Conservation (phyloP, 1,284 basidiomycete genomes). For the Sanghuangporus sanghuang region DNA sequence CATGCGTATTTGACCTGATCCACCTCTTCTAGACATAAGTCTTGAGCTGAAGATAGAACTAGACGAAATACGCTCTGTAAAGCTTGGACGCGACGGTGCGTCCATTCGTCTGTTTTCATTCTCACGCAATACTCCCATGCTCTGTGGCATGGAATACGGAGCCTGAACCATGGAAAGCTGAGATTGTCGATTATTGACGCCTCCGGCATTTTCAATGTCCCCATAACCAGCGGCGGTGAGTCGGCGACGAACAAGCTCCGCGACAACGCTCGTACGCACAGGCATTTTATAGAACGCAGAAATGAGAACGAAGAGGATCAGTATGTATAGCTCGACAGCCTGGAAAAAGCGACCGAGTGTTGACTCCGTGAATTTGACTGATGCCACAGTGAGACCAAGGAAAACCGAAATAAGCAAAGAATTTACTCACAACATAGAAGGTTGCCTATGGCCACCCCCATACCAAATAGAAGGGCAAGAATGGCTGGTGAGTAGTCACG, state of each 20-base stretch:
- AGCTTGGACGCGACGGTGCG: conserved; percentile 6
- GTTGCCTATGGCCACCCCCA: conserved; percentile 51
- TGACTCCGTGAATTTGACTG: conserved; percentile 66
- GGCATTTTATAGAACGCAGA: conserved; percentile 39
- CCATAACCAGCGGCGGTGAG: conserved; percentile 15
- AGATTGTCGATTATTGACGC: conserved; percentile 1
- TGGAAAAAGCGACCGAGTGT: conserved; percentile 66
- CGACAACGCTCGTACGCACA: conserved; percentile 21
- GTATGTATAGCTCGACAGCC: conserved; percentile 58
- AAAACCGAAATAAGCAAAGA: neutral
- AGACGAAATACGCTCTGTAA: conserved; percentile 15
- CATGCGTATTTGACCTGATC: conserved; percentile 24
- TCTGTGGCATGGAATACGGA: neutral
- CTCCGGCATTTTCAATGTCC: conserved; percentile 5
- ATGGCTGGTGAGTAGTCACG: conserved; percentile 48
- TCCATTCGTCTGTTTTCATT: neutral
- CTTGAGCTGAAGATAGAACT: conserved; percentile 13
- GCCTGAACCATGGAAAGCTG: conserved; percentile 14
- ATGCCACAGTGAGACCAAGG: neutral
- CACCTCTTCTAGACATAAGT: conserved; percentile 2
- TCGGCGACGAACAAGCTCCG: conserved; percentile 18
- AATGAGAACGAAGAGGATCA: conserved; percentile 54
- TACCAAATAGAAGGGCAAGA: conserved; percentile 45
- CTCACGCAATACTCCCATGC: conserved; percentile 2
- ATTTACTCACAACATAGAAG: conserved; percentile 50